Evolutionary conservation across 2,329 filamentous ascomycete genomes (phyloP), one percentile per base, ranked within the genome.

Genomic region (Apiospora marii): DNA sequence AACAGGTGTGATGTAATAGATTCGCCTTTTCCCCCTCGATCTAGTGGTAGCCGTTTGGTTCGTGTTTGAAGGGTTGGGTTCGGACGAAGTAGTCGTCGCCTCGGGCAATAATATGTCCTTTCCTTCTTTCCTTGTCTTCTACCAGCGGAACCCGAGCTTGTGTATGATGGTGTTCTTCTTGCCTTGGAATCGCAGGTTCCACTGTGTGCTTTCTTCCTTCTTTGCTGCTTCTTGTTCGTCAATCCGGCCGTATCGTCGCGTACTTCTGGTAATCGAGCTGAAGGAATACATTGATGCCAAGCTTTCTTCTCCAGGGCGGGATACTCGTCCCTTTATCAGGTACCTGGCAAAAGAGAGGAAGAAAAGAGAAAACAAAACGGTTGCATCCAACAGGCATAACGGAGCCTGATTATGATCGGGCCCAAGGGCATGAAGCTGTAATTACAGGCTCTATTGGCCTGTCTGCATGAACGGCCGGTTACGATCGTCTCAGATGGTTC

Each of bases 281-380:
- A 61, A 61, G 30, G 53, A 61, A 61, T 61, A 61, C 53, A 61
- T 61, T 61, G 53, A 37, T 61, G 53, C 53, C 53, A 61, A 61
- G 53, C 30, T 34, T 61, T 12, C n/a, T 51, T 10, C n/a, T 51
- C 4, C 16, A 16, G 30, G 16, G 51, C 22, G 51, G 30, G 34
- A 22, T 53, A 22, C 10, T 34, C 16, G 12, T 61, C 30, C 53
- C 30, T 61, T 37, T 37, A 19, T 37, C 19, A 6, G 44, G 44
- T 22, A 48, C 14, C 19, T 48, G 16, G 44, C 46, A 8, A 49
- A n/a, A 49, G 44, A 48, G 44, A 22, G 44, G 13, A 13, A 16
- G 43, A 13, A 13, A 16, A 2, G 19, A 48, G 16, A 48, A 8
- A 16, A 46, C 16, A 22, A 30, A 41, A n/a, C 8, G 37, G 37